Conservation (phyloP, 768 basidiomycete genomes). For the Asterophora lycoperdoides region DNA sequence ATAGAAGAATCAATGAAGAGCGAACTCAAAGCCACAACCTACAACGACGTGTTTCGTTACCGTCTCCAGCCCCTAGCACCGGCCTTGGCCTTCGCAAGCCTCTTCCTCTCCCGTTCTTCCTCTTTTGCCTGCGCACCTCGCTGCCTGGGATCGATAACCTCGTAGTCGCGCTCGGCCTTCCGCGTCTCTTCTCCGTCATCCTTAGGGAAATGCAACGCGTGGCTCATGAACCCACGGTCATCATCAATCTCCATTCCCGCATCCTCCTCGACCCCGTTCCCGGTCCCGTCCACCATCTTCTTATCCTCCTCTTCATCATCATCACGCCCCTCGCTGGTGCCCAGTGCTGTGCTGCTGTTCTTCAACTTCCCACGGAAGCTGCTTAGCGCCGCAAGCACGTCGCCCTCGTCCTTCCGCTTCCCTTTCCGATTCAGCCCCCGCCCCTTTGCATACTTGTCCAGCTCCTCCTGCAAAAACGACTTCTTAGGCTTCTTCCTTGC, state of each 20-base stretch:
- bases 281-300: constrained; percentile 15
- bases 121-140: constrained; percentile 71
- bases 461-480: constrained; percentile 76
- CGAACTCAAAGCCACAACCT: not conserved
- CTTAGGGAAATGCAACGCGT: constrained; percentile 73
- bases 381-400: constrained; percentile 62
- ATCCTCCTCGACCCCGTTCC: constrained; percentile 30
- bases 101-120: constrained; percentile 71
- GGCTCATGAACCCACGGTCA: constrained; percentile 70
- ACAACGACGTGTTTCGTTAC: constrained; percentile 6
- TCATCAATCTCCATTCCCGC: constrained; percentile 71
- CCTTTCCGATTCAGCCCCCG: constrained; percentile 54
- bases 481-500: constrained; percentile 53
- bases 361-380: constrained; percentile 71
- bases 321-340: constrained; percentile 21
- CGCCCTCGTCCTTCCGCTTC: constrained; percentile 61
- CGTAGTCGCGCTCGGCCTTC: constrained; percentile 83
- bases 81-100: constrained; percentile 31
- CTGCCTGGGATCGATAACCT: constrained; percentile 82
- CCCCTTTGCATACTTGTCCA: constrained; percentile 73
- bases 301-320: constrained; percentile 20
- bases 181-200: constrained; percentile 68
- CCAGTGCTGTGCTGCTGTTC: constrained; percentile 35
- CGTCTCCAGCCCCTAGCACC: constrained; percentile 27
- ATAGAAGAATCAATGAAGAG: not conserved